These are phyloP conservation scores for Ceratobasidium sp. DNA, from an alignment of 1,284 basidiomycete genomes.

Conservation along the genomic window DNA sequence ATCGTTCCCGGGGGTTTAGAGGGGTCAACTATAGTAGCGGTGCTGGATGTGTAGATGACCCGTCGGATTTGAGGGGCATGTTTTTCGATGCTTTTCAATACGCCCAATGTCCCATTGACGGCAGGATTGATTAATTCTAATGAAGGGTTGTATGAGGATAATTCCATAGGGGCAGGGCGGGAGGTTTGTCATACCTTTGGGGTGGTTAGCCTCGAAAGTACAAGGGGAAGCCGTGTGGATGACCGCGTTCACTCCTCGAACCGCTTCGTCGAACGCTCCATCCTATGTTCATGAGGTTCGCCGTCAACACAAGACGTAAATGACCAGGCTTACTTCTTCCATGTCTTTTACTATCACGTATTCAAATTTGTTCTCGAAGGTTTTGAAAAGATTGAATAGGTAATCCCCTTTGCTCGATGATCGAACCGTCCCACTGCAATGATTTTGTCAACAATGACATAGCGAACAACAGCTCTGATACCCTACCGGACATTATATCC, in stretches of 20 bases:
- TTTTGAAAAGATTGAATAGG: slow-evolving; percentile 52
- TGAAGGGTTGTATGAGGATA: too few relatives aligned
- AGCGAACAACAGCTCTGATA: neutral
- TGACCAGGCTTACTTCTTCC: slow-evolving; percentile 43
- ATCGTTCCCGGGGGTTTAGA: slow-evolving; percentile 42
- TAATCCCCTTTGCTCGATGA: slow-evolving; percentile 52
- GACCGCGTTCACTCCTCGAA: slow-evolving; percentile 49
- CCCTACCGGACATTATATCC: slow-evolving; percentile 42
- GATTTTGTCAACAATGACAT: neutral
- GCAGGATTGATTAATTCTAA: slow-evolving; percentile 70
- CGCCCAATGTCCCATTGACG: slow-evolving; percentile 65
- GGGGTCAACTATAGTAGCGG: slow-evolving; percentile 57
- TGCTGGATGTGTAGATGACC: slow-evolving; percentile 68
- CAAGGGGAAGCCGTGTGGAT: slow-evolving; percentile 49
- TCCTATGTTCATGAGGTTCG: neutral
- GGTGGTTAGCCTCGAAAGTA: slow-evolving; percentile 50
- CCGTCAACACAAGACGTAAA: neutral
- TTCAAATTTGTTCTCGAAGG: slow-evolving; percentile 56
- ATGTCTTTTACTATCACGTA: slow-evolving; percentile 59
- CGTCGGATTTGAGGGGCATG: slow-evolving; percentile 63
- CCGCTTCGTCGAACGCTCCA: slow-evolving; percentile 50
- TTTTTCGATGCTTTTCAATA: slow-evolving; percentile 63
- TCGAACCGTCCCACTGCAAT: slow-evolving; percentile 51
- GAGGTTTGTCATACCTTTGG: slow-evolving; percentile 54
- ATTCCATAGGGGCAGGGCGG: too few relatives aligned